A percentile compares a stretch with the other conserved stretches of the same genome.
These are phyloP conservation scores for Neurospora sp. DNA, from an alignment of 495 filamentous ascomycete genomes.

Conservation along the genomic window DNA sequence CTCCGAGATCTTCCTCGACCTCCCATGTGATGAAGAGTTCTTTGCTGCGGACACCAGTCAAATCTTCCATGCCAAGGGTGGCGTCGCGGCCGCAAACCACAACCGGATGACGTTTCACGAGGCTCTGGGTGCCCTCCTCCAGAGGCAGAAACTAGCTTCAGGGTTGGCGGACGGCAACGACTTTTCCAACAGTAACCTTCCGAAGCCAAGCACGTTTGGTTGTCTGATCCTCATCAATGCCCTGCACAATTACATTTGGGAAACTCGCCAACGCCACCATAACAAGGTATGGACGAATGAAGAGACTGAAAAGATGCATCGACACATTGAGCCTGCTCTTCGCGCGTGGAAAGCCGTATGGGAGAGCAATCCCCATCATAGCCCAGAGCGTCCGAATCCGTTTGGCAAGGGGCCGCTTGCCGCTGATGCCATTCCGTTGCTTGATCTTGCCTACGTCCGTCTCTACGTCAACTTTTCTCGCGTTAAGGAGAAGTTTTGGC, in stretches of 20 bases:
- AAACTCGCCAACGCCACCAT: conserved; percentile 84
- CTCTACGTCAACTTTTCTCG: conserved; percentile 87
- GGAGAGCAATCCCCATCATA: conserved; percentile 80
- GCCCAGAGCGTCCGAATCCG: conserved; percentile 79
- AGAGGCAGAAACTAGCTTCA: conserved; percentile 37
- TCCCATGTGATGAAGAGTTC: conserved; percentile 90
- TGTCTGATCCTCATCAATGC: conserved; percentile 92
- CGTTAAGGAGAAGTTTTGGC: conserved; percentile 91
- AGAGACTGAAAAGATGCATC: conserved; percentile 93
- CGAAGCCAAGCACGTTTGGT: conserved; percentile 82
- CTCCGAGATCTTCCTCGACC: conserved; percentile 82
- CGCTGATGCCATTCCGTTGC: conserved; percentile 87
- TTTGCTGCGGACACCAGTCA: conserved; percentile 77
- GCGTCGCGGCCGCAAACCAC: conserved; percentile 52
- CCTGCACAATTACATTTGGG: conserved; percentile 97
- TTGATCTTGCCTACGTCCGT: conserved; percentile 89
- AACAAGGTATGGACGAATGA: conserved; percentile 83
- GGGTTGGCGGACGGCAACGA: conserved; percentile 31
- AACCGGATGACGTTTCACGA: conserved; percentile 60
- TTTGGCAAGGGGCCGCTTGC: conserved; percentile 82
- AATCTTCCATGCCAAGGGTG: conserved; percentile 69
- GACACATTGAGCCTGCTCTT: conserved; percentile 88
- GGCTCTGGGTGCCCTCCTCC: conserved; percentile 70
- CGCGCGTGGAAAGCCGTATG: conserved; percentile 94
- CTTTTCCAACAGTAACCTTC: conserved; percentile 51